Evolutionary conservation across 176 grass and related monocot species (phyloP), one percentile per base, ranked within the genome.

Genomic region (Panicum miliaceum): DNA sequence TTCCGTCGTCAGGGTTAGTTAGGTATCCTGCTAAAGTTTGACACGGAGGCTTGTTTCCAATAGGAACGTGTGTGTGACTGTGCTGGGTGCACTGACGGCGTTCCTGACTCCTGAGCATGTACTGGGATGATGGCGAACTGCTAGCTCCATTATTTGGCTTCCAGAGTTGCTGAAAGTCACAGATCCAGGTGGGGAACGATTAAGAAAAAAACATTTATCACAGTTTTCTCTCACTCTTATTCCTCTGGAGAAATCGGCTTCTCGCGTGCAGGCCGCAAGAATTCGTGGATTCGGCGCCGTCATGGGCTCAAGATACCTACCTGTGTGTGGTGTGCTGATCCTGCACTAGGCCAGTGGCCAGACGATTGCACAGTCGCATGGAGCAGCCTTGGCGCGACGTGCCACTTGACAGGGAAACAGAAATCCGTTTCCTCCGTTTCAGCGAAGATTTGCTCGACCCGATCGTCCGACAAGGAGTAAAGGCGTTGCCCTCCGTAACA

Each of bases 21-120:
- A 78, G 38, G 75, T 78, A 18, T 52, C 48, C 61, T 3, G 78
- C 20, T 38, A 53, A 51, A 67, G 78, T 80, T 80, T 67, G 78
- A 80, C 78, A 53, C 46, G 78, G 46, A 68, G 29, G 78, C 32
- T 50, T 50, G 35, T n/a, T 68, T 52, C 14, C 62, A 67, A 7
- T 19, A 64, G 45, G 35, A 76, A 51, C 77, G 29, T 32, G 29
- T 32, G 9, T 36, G 42, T 64, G 5, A 20, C 11, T 43, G 60
- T 32, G 45, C 43, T 23, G 23, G 69, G 2, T 32, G 15, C 22
- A 0, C 43, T 1, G 69, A 70, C 23, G 3, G 26, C 68, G 23
- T 51, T 13, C 8, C 42, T 42, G 40, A 12, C 34, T 20, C 16
- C 9, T 1, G 57, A 11, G 40, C 23, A 45, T 32, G 58, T 20